Base-by-base conservation (phyloP, 441 rosid genomes). In the Erodium trifolium region DNA sequence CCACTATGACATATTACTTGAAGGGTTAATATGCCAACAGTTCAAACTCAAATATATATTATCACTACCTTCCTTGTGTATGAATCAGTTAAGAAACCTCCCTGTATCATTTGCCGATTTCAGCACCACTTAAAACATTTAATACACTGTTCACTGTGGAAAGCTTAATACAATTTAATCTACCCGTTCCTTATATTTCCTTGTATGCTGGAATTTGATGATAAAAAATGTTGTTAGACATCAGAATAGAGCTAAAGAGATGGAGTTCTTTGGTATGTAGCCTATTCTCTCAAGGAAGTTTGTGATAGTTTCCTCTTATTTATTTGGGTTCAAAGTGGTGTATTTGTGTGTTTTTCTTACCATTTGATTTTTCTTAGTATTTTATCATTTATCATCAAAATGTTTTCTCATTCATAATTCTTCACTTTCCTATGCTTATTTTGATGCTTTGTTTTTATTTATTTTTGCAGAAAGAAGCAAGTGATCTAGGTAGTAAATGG, bases 391-490 rank as follows among this genome's bases (percentile, higher is more conserved):
- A 55, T 16, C 0, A 55, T 55, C 19, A 5, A 55, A n/a, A 5
- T 55, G 18, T 17, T 16, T 6, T 55, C 63, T 67, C 67, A 23
- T 23, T 23, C 27, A 23, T 23, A 23, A 23, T 23, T 23, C 27
- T 23, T 23, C 27, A 23, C 27, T 23, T 23, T 0, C 7, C 41
- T 67, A 45, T 13, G 9, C 12, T 69, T 53, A 66, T 55, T 12
- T 63, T 70, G 66, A 72, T 67, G 18, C 55, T 43, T 43, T 8
- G 23, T 5, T 23, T 4, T 23, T 23, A 0, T 74, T 68, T 62
- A 73, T 76, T 47, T 75, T 59, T 23, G 41, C 82, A 88, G 93
- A 86, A 79, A 57, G 83, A 78, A 53, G 65, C n/a, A 73, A 65
- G 41, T 73, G 66, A 35, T 68, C 45, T 73, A 51, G 80, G 71